Evolutionary conservation across 306 rosid genomes (phyloP).

Genomic region (Psophocarpus tetragonolobus): DNA sequence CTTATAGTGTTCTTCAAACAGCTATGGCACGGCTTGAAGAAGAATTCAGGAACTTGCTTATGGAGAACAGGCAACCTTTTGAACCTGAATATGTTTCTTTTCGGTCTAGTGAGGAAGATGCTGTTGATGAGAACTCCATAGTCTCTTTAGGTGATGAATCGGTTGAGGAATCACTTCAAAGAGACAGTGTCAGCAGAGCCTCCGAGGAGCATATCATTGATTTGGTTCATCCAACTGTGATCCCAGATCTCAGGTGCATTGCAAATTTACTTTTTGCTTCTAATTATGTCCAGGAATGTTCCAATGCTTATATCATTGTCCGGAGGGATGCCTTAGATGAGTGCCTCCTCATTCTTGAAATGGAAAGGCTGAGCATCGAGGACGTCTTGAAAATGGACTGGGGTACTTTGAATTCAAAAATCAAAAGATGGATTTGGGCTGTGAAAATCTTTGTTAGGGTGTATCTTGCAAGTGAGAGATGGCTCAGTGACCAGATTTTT

Average conservation of each 20-base stretch:
- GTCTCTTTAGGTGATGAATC: constrained; percentile 77
- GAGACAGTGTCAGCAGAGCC: constrained; percentile 63
- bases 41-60: constrained; percentile 72
- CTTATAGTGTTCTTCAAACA: constrained; percentile 75
- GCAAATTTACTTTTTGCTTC: constrained; percentile 71
- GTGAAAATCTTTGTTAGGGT: constrained; percentile 84
- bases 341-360: constrained; percentile 71
- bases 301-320: constrained; percentile 63
- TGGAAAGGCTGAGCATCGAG: constrained; percentile 84
- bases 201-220: constrained; percentile 66
- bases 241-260: constrained; percentile 69
- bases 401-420: constrained; percentile 69
- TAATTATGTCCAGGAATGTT: constrained; percentile 72
- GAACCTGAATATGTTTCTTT: constrained; percentile 76
- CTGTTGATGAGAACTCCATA: constrained; percentile 60
- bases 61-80: constrained; percentile 69
- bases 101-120: constrained; percentile 70
- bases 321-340: constrained; percentile 85
- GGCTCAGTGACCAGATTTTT: constrained; percentile 75
- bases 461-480: constrained; percentile 83
- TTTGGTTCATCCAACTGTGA: constrained; percentile 63
- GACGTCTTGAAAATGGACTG: constrained; percentile 84
- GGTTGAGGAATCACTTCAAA: constrained; percentile 57
- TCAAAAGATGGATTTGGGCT: constrained; percentile 81
- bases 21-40: constrained; percentile 89